Conservation (phyloP, 257 asterid species). For the Nyctanthes arbortristis region DNA sequence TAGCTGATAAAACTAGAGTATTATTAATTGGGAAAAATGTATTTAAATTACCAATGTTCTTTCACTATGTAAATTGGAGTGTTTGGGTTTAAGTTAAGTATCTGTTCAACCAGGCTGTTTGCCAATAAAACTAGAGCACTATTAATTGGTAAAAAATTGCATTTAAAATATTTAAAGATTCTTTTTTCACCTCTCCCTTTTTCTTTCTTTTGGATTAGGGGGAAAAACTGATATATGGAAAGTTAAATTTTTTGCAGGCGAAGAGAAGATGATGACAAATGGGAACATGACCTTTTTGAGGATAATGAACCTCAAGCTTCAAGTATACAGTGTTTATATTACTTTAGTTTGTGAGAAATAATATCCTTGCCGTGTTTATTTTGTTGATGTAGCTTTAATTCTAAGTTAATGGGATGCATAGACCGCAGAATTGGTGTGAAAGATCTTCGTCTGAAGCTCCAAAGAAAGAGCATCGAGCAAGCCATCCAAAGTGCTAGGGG, state of each 20-base stretch:
- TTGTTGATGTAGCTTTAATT: slow-evolving; percentile 15
- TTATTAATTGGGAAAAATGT: too few relatives aligned
- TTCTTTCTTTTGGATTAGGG: slow-evolving; percentile 27
- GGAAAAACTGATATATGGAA: slow-evolving; percentile 23
- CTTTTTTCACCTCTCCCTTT: slow-evolving; percentile 10
- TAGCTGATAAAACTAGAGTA: too few relatives aligned
- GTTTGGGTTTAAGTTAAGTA: slow-evolving; percentile 19
- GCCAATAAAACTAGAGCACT: slow-evolving; percentile 28
- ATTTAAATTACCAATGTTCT: too few relatives aligned
- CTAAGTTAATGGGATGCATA: slow-evolving; percentile 33
- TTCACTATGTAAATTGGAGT: not conserved
- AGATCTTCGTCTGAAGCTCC: slow-evolving; percentile 98
- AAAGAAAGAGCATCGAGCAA: slow-evolving; percentile 66
- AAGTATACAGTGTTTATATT: slow-evolving; percentile 41
- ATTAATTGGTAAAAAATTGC: slow-evolving; percentile 24
- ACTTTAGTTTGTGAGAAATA: slow-evolving; percentile 24
- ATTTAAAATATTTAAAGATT: slow-evolving; percentile 27
- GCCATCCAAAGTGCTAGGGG: slow-evolving; percentile 53
- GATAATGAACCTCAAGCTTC: slow-evolving; percentile 42
- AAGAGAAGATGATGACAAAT: slow-evolving; percentile 85
- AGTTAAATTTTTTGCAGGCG: slow-evolving; percentile 50
- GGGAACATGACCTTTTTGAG: slow-evolving; percentile 86
- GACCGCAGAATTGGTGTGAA: slow-evolving; percentile 62
- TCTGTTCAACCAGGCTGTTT: slow-evolving; percentile 29
- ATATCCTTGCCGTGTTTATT: slow-evolving; percentile 11